These are phyloP conservation scores for Leucocoprinus sp. DNA, from an alignment of 768 basidiomycete genomes.

Conservation along the genomic window DNA sequence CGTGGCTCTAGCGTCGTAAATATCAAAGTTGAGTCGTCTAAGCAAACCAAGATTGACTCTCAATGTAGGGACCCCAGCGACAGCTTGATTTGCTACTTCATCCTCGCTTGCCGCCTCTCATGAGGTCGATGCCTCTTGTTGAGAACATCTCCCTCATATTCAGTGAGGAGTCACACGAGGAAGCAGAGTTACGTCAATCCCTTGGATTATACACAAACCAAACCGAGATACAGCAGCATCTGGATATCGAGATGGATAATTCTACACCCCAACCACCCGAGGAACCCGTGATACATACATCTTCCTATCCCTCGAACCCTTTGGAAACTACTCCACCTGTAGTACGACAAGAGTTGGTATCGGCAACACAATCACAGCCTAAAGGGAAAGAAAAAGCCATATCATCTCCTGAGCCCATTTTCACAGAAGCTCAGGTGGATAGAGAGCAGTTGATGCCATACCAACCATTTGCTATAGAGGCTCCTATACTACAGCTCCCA, in stretches of 20 bases:
- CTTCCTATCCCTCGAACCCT: background rate
- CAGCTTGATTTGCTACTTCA: constrained; percentile 62
- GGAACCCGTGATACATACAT: too few relatives aligned
- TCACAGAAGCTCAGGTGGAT: background rate
- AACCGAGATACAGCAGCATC: background rate
- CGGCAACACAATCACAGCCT: background rate
- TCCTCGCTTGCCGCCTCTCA: constrained; percentile 69
- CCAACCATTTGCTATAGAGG: background rate
- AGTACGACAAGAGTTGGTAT: background rate
- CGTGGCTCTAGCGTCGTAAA: constrained; percentile 24
- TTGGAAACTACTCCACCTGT: background rate
- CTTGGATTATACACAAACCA: constrained; percentile 25
- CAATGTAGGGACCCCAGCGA: constrained; percentile 19
- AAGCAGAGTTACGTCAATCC: constrained; percentile 35
- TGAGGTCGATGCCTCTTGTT: constrained; percentile 57
- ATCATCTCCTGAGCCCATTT: background rate
- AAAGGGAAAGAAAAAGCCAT: background rate
- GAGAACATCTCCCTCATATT: constrained; percentile 55
- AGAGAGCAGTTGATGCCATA: background rate
- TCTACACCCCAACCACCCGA: background rate
- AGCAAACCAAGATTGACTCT: background rate
- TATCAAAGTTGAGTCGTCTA: background rate
- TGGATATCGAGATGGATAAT: background rate
- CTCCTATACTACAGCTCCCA: background rate
- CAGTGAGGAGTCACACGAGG: constrained; percentile 59